Evolutionary conservation across 164 flowering plant genomes (phyloP).

Genomic region (Magnolia officinalis): DNA sequence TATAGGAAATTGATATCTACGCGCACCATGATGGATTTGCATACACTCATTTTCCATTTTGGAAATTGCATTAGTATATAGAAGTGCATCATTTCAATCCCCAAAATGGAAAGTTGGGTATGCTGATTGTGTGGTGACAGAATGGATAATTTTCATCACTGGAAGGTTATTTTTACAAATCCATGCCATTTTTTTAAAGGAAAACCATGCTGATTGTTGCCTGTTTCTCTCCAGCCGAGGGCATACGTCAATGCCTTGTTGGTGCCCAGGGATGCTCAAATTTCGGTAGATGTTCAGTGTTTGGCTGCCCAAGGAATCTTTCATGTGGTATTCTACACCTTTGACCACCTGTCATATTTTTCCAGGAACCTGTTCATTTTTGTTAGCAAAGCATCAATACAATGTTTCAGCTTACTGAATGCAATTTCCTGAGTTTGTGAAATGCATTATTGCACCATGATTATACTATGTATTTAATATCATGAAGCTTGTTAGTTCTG

Average conservation of each 20-base stretch:
- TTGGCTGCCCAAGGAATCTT: conserved; percentile 68
- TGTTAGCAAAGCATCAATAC: not conserved
- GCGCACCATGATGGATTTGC: too few species aligned
- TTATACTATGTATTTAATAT: too few species aligned
- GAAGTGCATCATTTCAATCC: too few species aligned
- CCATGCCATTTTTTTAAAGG: not conserved
- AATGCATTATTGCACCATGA: too few species aligned
- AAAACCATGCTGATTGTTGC: not conserved
- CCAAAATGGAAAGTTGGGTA: too few species aligned
- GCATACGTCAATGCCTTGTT: conserved; percentile 72
- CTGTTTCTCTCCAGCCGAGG: conserved; percentile 58
- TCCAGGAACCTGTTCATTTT: not conserved
- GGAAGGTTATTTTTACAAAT: not conserved
- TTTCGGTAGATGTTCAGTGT: conserved; percentile 52
- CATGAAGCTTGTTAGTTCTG: not conserved
- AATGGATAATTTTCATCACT: not conserved
- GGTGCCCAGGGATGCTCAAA: conserved; percentile 72
- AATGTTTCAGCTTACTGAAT: too few species aligned
- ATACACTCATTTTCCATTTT: too few species aligned
- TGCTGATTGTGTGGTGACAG: too few species aligned
- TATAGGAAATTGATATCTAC: too few species aligned
- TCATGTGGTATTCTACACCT: conserved; percentile 50
- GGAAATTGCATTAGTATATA: too few species aligned
- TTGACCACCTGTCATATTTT: not conserved
- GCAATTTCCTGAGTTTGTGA: too few species aligned